These are phyloP conservation scores for Boletus rubropictus DNA, from an alignment of 768 basidiomycete genomes.

Conservation along the genomic window DNA sequence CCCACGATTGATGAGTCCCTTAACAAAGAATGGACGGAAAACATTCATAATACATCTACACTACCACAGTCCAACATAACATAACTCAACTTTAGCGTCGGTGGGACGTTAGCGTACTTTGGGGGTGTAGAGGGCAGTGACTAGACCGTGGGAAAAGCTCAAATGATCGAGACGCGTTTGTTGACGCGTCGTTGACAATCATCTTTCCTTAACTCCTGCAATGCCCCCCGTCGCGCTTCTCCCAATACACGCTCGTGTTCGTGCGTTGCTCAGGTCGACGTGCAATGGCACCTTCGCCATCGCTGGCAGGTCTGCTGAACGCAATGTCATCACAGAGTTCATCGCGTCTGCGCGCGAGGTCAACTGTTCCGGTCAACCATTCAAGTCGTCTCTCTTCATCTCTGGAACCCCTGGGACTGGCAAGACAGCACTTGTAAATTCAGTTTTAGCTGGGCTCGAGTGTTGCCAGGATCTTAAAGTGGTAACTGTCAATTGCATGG, in stretches of 20 bases:
- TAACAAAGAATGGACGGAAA: no score
- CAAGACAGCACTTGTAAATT: constrained; percentile 80
- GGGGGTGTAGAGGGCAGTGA: no score
- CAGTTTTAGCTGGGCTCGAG: constrained; percentile 46
- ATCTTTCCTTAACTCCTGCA: constrained; percentile 49
- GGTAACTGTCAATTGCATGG: constrained; percentile 75
- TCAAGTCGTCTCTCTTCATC: constrained; percentile 63
- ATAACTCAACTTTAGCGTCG: no score
- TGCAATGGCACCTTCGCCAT: constrained; percentile 52
- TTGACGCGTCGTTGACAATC: constrained; percentile 32
- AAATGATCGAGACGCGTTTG: constrained; percentile 21
- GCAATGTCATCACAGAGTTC: constrained; percentile 52
- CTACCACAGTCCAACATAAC: no score
- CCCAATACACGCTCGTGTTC: constrained; percentile 55
- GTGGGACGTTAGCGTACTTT: no score
- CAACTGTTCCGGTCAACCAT: constrained; percentile 9
- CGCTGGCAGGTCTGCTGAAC: constrained; percentile 65
- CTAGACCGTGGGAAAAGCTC: constrained; percentile 6
- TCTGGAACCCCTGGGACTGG: constrained; percentile 92
- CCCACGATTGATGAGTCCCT: no score
- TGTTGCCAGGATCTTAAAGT: constrained; percentile 40
- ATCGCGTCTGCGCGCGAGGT: constrained; percentile 46
- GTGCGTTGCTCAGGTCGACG: constrained; percentile 66
- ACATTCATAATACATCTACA: no score
- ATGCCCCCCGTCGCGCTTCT: constrained; percentile 45